phyloP scores from a whole-genome alignment of 441 rosid genomes.

The Brassica hybrid region DNA sequence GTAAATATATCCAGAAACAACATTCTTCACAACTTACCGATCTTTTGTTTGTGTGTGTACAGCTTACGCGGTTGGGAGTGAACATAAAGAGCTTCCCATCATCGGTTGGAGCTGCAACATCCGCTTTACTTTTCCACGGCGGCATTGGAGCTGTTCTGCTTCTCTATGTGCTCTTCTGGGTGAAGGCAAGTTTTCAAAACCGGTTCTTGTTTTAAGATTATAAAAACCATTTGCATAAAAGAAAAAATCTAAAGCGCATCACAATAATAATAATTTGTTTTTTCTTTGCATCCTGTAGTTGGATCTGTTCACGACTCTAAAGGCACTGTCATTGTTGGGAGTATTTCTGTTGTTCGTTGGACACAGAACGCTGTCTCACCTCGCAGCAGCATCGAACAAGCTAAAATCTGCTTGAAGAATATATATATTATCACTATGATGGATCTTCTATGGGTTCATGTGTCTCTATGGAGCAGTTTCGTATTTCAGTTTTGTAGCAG shows the following conservation, averaged over 20 bases:
- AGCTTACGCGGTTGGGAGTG: constrained; percentile 78
- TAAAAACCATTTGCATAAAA: not conserved
- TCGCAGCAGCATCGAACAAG: constrained; percentile 81
- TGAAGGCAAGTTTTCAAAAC: constrained; percentile 61
- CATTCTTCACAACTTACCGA: not conserved
- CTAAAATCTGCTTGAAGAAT: constrained; percentile 75
- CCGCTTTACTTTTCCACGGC: constrained; percentile 75
- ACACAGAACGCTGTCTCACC: constrained; percentile 81
- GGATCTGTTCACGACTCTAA: constrained; percentile 93
- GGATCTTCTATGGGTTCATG: not conserved
- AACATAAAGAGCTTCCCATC: constrained; percentile 90
- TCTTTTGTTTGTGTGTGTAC: constrained; percentile 24
- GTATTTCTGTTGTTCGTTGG: constrained; percentile 84
- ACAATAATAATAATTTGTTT: not conserved
- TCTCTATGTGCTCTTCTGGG: constrained; percentile 93
- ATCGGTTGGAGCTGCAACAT: constrained; percentile 61
- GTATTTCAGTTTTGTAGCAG: constrained; percentile 34
- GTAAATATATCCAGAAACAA: not conserved
- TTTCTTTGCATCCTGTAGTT: constrained; percentile 52
- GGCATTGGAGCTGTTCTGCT: constrained; percentile 86
- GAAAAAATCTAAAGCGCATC: too few species aligned
- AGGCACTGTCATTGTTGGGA: constrained; percentile 79
- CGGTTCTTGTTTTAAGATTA: not conserved
- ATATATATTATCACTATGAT: not conserved
- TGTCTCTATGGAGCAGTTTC: constrained; percentile 22